phyloP scores from a whole-genome alignment of 805 yeast genomes.

The Schwanniomyces yamadae region DNA sequence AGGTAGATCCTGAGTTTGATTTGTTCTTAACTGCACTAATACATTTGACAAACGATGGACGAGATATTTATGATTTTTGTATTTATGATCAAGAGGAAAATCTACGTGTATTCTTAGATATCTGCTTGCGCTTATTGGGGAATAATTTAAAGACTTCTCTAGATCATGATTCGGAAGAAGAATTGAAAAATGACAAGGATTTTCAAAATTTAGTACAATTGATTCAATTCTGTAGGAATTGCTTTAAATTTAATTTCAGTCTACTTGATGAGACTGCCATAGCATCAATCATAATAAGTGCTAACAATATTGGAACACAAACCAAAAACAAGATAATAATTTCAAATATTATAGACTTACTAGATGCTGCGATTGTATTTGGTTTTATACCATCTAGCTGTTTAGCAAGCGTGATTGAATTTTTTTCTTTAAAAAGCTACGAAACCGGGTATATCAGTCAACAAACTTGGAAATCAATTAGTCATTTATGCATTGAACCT shows the following conservation, averaged over 20 bases:
- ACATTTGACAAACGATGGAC: slow-evolving; percentile 51
- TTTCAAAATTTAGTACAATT: slow-evolving; percentile 14
- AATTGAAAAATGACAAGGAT: slow-evolving; percentile 9
- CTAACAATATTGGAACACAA: slow-evolving; percentile 37
- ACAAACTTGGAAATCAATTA: slow-evolving; percentile 38
- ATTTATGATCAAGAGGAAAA: slow-evolving; percentile 37
- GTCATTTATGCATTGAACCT: slow-evolving; percentile 36
- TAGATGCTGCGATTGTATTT: slow-evolving; percentile 44
- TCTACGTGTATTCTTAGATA: slow-evolving; percentile 17
- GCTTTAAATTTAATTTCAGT: slow-evolving; percentile 48
- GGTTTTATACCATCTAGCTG: slow-evolving; percentile 45
- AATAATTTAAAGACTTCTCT: slow-evolving; percentile 9
- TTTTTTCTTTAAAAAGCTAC: slow-evolving; percentile 46
- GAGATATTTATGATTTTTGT: slow-evolving; percentile 51
- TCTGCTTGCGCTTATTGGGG: slow-evolving; percentile 12
- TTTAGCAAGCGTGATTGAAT: slow-evolving; percentile 38
- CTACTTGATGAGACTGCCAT: slow-evolving; percentile 40
- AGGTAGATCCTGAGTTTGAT: slow-evolving; percentile 51
- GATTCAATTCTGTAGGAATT: slow-evolving; percentile 39
- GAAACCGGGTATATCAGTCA: slow-evolving; percentile 34
- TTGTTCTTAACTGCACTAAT: slow-evolving; percentile 48
- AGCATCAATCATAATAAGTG: slow-evolving; percentile 26
- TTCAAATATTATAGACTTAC: slow-evolving; percentile 36
- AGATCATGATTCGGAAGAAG: slow-evolving; percentile 3
- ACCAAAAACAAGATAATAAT: slow-evolving; percentile 40